Conservation (phyloP, 1,284 basidiomycete species). For the Cryptococcus deneoformans region DNA sequence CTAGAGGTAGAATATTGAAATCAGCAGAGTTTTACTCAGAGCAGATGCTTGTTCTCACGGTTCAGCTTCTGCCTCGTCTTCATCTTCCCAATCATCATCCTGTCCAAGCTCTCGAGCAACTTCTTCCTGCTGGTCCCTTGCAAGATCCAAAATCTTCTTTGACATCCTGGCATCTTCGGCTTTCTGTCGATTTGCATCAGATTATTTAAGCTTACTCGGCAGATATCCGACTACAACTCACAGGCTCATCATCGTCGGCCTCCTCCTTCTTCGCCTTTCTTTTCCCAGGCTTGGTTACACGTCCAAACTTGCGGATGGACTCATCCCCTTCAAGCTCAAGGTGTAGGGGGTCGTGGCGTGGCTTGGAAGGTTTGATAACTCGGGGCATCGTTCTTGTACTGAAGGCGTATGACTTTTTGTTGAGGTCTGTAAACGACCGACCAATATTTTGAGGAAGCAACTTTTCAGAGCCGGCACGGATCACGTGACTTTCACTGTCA, state of each 20-base stretch:
- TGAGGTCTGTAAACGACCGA: too few relatives aligned
- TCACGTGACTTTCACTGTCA: too few relatives aligned
- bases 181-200: conserved; percentile 51
- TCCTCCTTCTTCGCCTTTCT: conserved; percentile 58
- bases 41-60: conserved; percentile 16
- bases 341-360: conserved; percentile 77
- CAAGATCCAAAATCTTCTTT: conserved; percentile 85
- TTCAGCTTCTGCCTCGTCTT: conserved; percentile 40
- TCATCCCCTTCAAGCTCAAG: conserved; percentile 76
- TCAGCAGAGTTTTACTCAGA: background rate
- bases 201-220: background rate
- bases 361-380: conserved; percentile 28
- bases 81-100: conserved; percentile 44
- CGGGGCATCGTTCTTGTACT: conserved; percentile 34
- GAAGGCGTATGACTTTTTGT: too few relatives aligned
- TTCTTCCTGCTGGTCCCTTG: conserved; percentile 91
- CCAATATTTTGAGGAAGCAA: too few relatives aligned
- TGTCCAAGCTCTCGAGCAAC: conserved; percentile 58
- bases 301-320: conserved; percentile 69
- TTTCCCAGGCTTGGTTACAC: conserved; percentile 62
- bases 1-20: conserved; percentile 9
- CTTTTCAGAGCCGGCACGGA: too few relatives aligned
- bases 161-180: conserved; percentile 84
- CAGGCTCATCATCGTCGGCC: conserved; percentile 58
- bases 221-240: conserved; percentile 1